Evolutionary conservation across 2,329 filamentous ascomycete species (phyloP).

Genomic region (Cryphonectria carpinicola): DNA sequence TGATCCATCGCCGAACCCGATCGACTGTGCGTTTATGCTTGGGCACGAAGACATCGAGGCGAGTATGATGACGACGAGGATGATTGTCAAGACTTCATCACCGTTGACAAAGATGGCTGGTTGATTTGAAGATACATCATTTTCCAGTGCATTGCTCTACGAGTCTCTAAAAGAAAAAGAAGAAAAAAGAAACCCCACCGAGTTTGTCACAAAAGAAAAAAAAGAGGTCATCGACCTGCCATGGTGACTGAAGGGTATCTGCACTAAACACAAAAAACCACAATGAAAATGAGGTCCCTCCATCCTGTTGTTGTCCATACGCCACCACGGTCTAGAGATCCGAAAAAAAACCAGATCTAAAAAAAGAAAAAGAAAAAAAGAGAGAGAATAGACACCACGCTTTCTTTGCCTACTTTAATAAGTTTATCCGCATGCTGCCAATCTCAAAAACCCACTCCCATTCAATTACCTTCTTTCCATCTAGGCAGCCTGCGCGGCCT

Average conservation of each 20-base stretch:
- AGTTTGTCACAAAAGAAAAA: background rate
- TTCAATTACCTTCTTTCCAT: background rate
- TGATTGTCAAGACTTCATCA: background rate
- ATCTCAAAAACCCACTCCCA: background rate
- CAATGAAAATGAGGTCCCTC: background rate
- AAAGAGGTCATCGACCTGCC: slow-evolving; percentile 6
- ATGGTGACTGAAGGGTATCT: slow-evolving; percentile 26
- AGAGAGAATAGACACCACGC: background rate
- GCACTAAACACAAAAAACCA: slow-evolving; percentile 5
- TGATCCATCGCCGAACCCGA: no score
- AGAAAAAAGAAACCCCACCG: no score
- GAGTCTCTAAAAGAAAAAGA: background rate
- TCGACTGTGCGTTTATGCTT: no score
- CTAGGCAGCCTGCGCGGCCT: slow-evolving; percentile 44
- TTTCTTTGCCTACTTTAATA: background rate
- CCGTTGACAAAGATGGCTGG: background rate
- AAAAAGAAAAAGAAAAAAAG: background rate
- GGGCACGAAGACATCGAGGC: no score
- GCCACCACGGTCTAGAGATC: slow-evolving; percentile 12
- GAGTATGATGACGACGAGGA: no score
- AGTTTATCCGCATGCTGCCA: background rate
- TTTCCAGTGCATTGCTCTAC: slow-evolving; percentile 2
- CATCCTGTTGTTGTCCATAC: slow-evolving; percentile 14
- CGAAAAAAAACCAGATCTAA: background rate
- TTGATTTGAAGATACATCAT: background rate